Conservation (phyloP, 768 basidiomycete species). For the Calocera cornea region DNA sequence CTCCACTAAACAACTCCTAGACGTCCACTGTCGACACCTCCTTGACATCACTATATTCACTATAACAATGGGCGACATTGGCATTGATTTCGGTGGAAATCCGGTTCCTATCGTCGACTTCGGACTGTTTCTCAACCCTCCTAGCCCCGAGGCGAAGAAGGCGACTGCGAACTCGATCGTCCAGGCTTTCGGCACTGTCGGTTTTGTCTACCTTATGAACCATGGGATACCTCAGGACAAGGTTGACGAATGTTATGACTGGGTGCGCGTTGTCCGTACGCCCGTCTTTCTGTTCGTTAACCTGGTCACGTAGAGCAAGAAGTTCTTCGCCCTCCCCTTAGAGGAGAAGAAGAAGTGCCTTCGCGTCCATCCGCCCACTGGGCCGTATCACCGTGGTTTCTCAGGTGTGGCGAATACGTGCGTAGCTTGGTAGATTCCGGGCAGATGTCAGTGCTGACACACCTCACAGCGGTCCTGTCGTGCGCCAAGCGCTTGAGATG, state of each 20-base stretch:
- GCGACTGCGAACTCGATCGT: slow-evolving; percentile 32
- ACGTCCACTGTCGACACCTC: too few relatives aligned
- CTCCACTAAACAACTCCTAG: too few relatives aligned
- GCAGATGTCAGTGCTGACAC: not conserved
- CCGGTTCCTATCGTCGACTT: slow-evolving; percentile 32
- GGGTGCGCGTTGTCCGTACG: slow-evolving; percentile 23
- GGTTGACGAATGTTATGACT: slow-evolving; percentile 30
- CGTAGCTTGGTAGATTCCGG: not conserved
- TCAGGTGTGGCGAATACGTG: slow-evolving; percentile 5
- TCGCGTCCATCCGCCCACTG: slow-evolving; percentile 10
- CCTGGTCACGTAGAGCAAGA: slow-evolving; percentile 23
- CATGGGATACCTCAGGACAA: slow-evolving; percentile 27
- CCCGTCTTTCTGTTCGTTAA: not conserved
- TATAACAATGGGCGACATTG: too few relatives aligned
- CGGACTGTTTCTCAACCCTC: slow-evolving; percentile 30
- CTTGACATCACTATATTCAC: too few relatives aligned
- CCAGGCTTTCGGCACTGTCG: slow-evolving; percentile 29
- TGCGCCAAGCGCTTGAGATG: slow-evolving; percentile 30
- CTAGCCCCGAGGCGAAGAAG: slow-evolving; percentile 22
- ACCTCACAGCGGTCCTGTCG: slow-evolving; percentile 3
- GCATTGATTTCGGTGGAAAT: not conserved
- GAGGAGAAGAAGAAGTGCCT: slow-evolving; percentile 17
- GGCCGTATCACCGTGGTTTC: slow-evolving; percentile 8
- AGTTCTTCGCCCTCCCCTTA: slow-evolving; percentile 28
- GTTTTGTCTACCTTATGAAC: slow-evolving; percentile 18